These are phyloP conservation scores for Cercospora zeina DNA, from an alignment of 2,329 filamentous ascomycete genomes.

Conservation along the genomic window DNA sequence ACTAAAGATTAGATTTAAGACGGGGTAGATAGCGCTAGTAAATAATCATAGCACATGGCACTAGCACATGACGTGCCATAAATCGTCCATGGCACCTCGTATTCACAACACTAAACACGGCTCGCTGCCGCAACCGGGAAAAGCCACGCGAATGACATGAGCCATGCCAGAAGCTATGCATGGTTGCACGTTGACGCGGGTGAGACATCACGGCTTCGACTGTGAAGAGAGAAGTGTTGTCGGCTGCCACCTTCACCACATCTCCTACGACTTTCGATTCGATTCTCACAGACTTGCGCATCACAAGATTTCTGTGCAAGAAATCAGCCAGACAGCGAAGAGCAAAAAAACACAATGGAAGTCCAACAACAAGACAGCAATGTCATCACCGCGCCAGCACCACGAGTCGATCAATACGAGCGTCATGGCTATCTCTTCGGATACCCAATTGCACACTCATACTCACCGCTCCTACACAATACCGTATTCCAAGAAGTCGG, in stretches of 20 bases:
- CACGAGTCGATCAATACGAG: slow-evolving; percentile 43
- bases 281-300: not conserved
- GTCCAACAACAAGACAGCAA: slow-evolving; percentile 22
- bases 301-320: not conserved
- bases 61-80: no score
- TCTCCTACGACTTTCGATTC: not conserved
- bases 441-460: slow-evolving; percentile 58
- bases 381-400: slow-evolving; percentile 32
- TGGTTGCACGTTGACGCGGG: not conserved
- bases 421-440: slow-evolving; percentile 59
- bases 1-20: no score
- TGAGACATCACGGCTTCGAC: not conserved
- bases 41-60: no score
- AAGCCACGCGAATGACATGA: slow-evolving; percentile 4
- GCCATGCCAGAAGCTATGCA: slow-evolving; percentile 5
- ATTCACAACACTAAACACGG: no score
- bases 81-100: no score
- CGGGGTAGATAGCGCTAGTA: no score
- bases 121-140: not conserved
- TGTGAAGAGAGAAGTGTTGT: not conserved
- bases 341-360: slow-evolving; percentile 15
- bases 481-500: slow-evolving; percentile 55
- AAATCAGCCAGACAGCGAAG: not conserved
- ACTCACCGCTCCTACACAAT: slow-evolving; percentile 57
- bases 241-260: not conserved